These are phyloP conservation scores for Diplodia mutila DNA, from an alignment of 2,329 filamentous ascomycete species.

Conservation along the genomic window DNA sequence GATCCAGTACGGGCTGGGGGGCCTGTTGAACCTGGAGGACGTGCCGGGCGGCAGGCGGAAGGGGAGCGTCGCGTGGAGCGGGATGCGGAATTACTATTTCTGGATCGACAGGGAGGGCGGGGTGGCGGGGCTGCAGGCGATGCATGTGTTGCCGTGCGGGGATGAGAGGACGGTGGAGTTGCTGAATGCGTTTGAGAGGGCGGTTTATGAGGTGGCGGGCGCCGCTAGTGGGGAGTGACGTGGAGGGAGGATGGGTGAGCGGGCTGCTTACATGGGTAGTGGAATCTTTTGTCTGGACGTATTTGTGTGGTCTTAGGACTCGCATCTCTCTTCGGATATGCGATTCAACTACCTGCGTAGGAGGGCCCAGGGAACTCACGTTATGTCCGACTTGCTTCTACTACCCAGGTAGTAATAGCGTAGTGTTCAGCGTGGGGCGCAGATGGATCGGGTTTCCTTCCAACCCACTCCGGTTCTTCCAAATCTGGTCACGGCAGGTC, in stretches of 20 bases:
- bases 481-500: too few species aligned
- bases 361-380: too few species aligned
- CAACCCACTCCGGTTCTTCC: too few species aligned
- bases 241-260: not conserved
- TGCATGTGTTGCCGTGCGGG: slow-evolving; percentile 5
- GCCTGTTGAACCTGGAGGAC: not conserved
- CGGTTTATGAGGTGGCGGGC: not conserved
- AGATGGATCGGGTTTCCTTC: too few species aligned
- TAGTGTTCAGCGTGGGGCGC: too few species aligned
- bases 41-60: not conserved
- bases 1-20: slow-evolving; percentile 8
- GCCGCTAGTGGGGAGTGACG: not conserved
- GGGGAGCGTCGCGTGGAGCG: not conserved
- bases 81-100: slow-evolving; percentile 2
- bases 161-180: slow-evolving; percentile 11
- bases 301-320: too few species aligned
- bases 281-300: too few species aligned
- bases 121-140: not conserved
- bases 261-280: too few species aligned
- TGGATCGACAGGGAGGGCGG: slow-evolving; percentile 5
- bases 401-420: too few species aligned
- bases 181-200: slow-evolving; percentile 2
- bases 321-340: too few species aligned
- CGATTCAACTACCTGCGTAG: too few species aligned
- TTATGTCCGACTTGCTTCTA: too few species aligned